Evolutionary conservation across 208 protist species (phyloP), one percentile per base, ranked within the genome.

Genomic region (Crithidia mellificae): DNA sequence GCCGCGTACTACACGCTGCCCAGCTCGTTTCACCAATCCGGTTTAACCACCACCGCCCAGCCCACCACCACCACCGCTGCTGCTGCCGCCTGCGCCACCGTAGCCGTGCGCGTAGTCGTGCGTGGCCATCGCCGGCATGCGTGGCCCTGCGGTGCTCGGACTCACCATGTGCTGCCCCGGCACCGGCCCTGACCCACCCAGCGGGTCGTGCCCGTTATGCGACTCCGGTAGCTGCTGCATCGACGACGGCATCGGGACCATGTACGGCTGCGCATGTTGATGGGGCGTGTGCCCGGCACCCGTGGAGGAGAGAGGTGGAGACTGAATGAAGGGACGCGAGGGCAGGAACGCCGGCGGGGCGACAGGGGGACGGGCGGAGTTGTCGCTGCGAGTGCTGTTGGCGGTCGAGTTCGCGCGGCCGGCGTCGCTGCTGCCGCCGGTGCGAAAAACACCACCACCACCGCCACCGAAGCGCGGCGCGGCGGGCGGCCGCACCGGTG

Each of bases 261-360:
- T 62, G 53, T 68, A 77, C 27, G 43, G 58, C 57, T 65, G 63
- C 51, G n/a, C n/a, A n/a, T n/a, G n/a, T n/a, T 63, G 63, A n/a
- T 19, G 19, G 39, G n/a, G n/a, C n/a, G 6, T 46, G 55, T 27
- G 24, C 6, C n/a, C 15, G 17, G 61, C 20, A 2, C 49, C 34
- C 2, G 30, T 7, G 9, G 57, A 0, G 11, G 41, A 7, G 9
- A 46, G 50, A 27, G 58, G 44, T 15, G 47, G 44, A 14, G 44
- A n/a, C 32, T 71, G 56, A 34, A 56, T 8, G 14, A 69, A 65
- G 3, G 70, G 41, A 0, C 46, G 44, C 11, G 72, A 59, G 7
- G 72, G 51, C 11, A 67, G 39, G 25, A 70, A 72, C 17, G 72
- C 17, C 32, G 66, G 64, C 39, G 57, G 64, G 39, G 41, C 57